A percentile compares a stretch with the other conserved stretches of the same genome.
phyloP scores from a whole-genome alignment of 192 early-diverging fungal genomes.

The Coemansia sp. region DNA sequence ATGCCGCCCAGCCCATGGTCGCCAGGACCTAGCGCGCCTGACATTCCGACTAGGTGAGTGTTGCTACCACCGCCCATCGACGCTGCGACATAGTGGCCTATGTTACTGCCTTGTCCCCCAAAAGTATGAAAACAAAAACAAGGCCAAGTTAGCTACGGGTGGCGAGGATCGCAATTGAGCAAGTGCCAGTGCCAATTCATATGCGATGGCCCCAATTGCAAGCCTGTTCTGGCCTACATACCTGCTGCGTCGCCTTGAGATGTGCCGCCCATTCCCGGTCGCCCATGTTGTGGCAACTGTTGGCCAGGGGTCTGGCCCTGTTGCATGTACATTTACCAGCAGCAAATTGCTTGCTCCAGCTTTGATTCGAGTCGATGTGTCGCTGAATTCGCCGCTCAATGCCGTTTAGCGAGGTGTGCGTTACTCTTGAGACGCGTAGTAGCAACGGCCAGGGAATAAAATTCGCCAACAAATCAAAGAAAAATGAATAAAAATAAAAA shows the following conservation, averaged over 20 bases:
- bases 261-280: slow-evolving; percentile 39
- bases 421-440: not conserved
- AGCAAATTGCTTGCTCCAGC: not conserved
- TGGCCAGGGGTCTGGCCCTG: slow-evolving; percentile 55
- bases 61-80: slow-evolving; percentile 44
- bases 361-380: slow-evolving; percentile 1
- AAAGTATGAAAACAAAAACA: not conserved
- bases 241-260: slow-evolving; percentile 48
- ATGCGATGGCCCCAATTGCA: not conserved
- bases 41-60: slow-evolving; percentile 50
- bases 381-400: not conserved
- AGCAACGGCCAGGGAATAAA: too few relatives aligned
- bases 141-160: not conserved
- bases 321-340: slow-evolving; percentile 50
- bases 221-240: slow-evolving; percentile 12
- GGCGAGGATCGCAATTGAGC: not conserved
- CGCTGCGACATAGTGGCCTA: slow-evolving; percentile 28
- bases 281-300: slow-evolving; percentile 41
- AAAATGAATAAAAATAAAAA: not conserved
- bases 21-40: slow-evolving; percentile 27
- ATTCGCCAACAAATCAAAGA: not conserved
- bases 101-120: slow-evolving; percentile 9
- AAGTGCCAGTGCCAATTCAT: slow-evolving; percentile 2
- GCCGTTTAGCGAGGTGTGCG: not conserved
- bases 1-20: slow-evolving; percentile 36